Conservation (phyloP, 1,139 yeast species). For the Torulaspora globosa region DNA sequence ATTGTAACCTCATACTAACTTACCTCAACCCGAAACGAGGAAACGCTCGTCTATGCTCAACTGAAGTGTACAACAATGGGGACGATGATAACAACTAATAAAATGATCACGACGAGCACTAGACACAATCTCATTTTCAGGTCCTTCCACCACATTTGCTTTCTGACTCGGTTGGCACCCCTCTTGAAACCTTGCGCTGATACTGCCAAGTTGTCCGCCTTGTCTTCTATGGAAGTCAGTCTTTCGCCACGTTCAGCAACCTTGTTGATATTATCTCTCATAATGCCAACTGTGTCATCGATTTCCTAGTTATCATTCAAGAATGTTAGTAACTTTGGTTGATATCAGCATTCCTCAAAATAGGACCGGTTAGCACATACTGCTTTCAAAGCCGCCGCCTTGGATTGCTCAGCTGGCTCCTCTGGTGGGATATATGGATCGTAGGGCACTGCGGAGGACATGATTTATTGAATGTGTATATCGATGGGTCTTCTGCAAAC, state of each 20-base stretch:
- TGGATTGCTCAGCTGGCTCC: constrained; percentile 52
- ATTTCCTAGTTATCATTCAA: constrained; percentile 54
- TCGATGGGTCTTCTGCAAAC: not conserved
- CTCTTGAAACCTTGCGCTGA: constrained; percentile 95
- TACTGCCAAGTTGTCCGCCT: constrained; percentile 88
- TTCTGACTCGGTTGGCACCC: constrained; percentile 96
- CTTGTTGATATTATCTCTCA: constrained; percentile 95
- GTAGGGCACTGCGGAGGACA: constrained; percentile 83
- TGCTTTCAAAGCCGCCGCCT: constrained; percentile 83
- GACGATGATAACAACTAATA: constrained; percentile 83
- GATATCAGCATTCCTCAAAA: not conserved
- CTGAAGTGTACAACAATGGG: constrained; percentile 90
- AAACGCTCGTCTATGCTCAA: constrained; percentile 20
- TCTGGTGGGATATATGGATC: constrained; percentile 81
- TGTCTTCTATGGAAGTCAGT: constrained; percentile 86
- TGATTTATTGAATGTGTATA: constrained; percentile 24
- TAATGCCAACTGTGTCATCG: constrained; percentile 94
- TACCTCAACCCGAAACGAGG: constrained; percentile 2
- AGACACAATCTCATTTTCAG: constrained; percentile 94
- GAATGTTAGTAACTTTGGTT: constrained; percentile 11
- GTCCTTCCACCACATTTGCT: constrained; percentile 99
- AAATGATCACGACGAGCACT: constrained; percentile 71
- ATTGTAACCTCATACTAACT: constrained; percentile 6
- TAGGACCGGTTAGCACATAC: constrained; percentile 42
- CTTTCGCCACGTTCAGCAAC: constrained; percentile 95